Conservation (phyloP, 257 asterid genomes). For the Solanum pinnatisectum region DNA sequence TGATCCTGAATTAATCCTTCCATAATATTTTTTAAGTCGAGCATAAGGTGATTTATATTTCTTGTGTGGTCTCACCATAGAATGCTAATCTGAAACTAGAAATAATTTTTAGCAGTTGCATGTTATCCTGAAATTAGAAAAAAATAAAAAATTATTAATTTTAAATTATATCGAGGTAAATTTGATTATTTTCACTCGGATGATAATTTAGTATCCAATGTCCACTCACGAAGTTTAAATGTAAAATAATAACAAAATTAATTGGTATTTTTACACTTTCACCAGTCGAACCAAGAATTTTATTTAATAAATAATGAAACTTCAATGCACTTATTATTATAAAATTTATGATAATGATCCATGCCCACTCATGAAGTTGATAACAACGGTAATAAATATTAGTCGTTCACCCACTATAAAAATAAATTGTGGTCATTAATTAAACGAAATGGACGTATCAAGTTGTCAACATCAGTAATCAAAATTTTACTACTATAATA, state of each 20-base stretch:
- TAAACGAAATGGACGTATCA: neutral
- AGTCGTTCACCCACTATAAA: constrained; percentile 11
- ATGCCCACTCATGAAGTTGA: constrained; percentile 10
- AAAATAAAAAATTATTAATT: too few species aligned
- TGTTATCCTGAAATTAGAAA: too few species aligned
- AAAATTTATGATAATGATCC: neutral
- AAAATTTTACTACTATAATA: neutral
- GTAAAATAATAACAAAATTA: neutral
- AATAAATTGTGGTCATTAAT: neutral
- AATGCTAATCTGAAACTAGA: too few species aligned
- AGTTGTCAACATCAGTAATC: neutral
- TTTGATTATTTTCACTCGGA: neutral
- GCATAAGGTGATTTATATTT: too few species aligned
- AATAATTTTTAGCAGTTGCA: too few species aligned
- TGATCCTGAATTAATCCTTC: fast-evolving
- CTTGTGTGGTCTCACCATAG: too few species aligned
- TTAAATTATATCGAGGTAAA: neutral
- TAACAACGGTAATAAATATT: constrained; percentile 7
- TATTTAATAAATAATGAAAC: neutral
- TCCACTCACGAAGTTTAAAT: neutral
- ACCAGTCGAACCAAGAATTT: neutral
- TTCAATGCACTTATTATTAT: neutral
- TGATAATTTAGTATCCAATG: neutral
- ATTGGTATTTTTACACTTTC: neutral
- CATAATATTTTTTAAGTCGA: too few species aligned